Evolutionary conservation across 495 filamentous ascomycete species (phyloP), one percentile per base, ranked within the genome.

Genomic region (Podospora pseudoanserina): DNA sequence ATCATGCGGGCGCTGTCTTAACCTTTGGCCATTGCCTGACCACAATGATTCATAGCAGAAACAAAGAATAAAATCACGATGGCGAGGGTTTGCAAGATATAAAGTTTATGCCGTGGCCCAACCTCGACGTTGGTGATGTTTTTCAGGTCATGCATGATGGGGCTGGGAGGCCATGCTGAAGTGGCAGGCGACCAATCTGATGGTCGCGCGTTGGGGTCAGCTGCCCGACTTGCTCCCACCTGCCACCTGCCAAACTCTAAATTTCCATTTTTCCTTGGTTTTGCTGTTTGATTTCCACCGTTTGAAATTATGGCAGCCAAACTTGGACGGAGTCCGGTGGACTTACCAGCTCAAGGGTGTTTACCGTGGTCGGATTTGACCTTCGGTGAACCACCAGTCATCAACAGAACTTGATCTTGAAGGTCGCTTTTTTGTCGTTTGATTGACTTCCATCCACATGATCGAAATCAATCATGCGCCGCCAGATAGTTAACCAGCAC

Each of bases 91-190:
- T 58, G 55, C 6, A 26, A 19, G n/a, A 58, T 58, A 49, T 58
- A 58, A 58, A 58, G 55, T 58, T 58, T 49, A 49, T 13, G 39
- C 39, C 39, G 39, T 18, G 55, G 55, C 4, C 55, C 23, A 20
- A 26, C 55, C n/a, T 58, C 55, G 55, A 58, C n/a, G n/a, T 58
- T 58, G 55, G 55, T 58, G n/a, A 9, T n/a, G 16, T 26, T 58
- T 20, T 58, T 58, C 16, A 58, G 55, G 55, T 58, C 55, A 58
- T 58, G 55, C 55, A 58, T n/a, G 55, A 20, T 58, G 55, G 23
- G 55, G 55, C 55, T 19, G n/a, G 55, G 55, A 26, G 23, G 55
- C 9, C 55, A 49, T 16, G 39, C 39, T 49, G 39, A 49, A 49
- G 39, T 9, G 39, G 39, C 55, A 58, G 55, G 55, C 55, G 55